A percentile compares a stretch with the other conserved stretches of the same genome.
phyloP scores from a whole-genome alignment of 2,329 filamentous ascomycete genomes.

The Drechslerella dactyloides region DNA sequence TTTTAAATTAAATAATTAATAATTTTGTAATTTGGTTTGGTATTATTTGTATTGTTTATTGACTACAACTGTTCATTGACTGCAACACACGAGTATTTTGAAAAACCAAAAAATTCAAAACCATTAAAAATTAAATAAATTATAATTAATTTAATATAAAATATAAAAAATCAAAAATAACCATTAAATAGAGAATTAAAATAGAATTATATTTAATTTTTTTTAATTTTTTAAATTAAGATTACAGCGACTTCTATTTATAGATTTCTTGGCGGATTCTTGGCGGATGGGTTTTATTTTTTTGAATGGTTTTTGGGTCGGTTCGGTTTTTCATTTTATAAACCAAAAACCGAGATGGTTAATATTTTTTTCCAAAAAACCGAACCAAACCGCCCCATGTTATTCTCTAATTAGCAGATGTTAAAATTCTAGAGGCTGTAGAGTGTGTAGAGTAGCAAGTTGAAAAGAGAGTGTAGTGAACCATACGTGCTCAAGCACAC shows the following conservation, averaged over 20 bases:
- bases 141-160: not conserved
- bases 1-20: too few relatives aligned
- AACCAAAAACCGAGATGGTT: not conserved
- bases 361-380: not conserved
- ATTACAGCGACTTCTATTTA: not conserved
- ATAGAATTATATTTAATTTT: not conserved
- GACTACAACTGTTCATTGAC: too few relatives aligned
- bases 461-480: not conserved
- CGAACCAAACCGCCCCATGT: not conserved
- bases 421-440: not conserved
- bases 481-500: too few relatives aligned
- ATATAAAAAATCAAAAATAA: not conserved
- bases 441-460: not conserved
- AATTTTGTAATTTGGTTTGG: too few relatives aligned
- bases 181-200: not conserved
- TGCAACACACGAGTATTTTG: too few relatives aligned
- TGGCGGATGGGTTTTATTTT: not conserved
- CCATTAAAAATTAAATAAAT: not conserved
- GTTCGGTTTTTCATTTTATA: not conserved
- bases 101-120: conserved; percentile 1
- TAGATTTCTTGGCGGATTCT: not conserved
- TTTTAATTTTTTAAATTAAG: not conserved
- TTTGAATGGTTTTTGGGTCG: not conserved
- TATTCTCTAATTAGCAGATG: not conserved
- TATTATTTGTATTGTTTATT: too few relatives aligned